Conservation (phyloP, 257 asterid species). For the Solanum pimpinellifolium region DNA sequence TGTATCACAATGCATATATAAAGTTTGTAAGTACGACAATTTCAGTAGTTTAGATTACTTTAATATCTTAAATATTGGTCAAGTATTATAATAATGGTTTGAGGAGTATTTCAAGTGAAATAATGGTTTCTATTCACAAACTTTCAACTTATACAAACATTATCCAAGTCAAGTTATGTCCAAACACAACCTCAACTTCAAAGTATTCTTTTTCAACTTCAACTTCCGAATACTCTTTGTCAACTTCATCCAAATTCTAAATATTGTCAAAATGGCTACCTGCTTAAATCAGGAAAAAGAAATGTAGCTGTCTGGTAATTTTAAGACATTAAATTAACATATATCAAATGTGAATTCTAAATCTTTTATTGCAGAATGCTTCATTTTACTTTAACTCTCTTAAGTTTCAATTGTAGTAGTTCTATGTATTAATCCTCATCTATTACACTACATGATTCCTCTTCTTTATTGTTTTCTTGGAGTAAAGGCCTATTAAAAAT, state of each 20-base stretch:
- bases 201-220: neutral
- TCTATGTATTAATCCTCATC: neutral
- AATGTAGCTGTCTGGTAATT: neutral
- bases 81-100: neutral
- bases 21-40: neutral
- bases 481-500: neutral
- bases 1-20: neutral
- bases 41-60: neutral
- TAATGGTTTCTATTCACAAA: neutral
- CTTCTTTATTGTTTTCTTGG: neutral
- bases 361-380: neutral
- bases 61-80: neutral
- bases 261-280: neutral
- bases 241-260: neutral
- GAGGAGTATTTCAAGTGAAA: neutral
- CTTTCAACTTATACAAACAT: neutral
- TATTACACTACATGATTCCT: neutral
- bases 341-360: neutral
- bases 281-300: neutral
- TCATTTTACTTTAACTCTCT: neutral
- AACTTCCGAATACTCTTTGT: neutral
- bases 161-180: neutral
- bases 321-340: neutral
- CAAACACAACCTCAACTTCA: neutral
- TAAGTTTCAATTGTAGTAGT: neutral